Evolutionary conservation across 1,284 basidiomycete species (phyloP).

Genomic region (Melanopsichium pennsylvanicum): DNA sequence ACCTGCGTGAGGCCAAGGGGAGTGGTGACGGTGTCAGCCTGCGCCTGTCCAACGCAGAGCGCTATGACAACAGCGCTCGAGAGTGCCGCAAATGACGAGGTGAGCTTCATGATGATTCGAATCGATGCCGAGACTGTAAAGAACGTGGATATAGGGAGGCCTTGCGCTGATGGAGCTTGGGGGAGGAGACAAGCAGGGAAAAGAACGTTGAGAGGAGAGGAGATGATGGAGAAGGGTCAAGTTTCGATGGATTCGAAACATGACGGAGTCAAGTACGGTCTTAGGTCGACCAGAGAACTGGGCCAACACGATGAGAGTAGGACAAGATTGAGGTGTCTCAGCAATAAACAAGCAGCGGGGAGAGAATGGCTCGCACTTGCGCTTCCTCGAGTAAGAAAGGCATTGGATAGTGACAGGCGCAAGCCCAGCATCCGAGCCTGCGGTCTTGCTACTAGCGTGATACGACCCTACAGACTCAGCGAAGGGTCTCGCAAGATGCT

Average conservation of each 20-base stretch:
- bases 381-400: too few relatives aligned
- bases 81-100: slow-evolving; percentile 29
- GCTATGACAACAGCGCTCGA: slow-evolving; percentile 29
- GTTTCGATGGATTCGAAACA: background rate
- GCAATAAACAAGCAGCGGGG: background rate
- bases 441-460: background rate
- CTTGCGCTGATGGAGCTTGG: background rate
- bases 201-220: background rate
- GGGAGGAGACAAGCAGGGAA: background rate
- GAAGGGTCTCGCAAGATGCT: too few relatives aligned
- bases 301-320: background rate
- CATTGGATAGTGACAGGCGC: background rate
- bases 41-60: slow-evolving; percentile 28
- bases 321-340: background rate
- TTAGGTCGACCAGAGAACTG: background rate
- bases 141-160: slow-evolving; percentile 11
- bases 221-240: slow-evolving; percentile 7
- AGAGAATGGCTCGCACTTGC: too few relatives aligned
- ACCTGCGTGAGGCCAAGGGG: slow-evolving; percentile 37
- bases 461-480: too few relatives aligned
- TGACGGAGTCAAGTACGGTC: too few relatives aligned
- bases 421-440: background rate
- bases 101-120: slow-evolving; percentile 30
- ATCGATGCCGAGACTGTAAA: slow-evolving; percentile 15
- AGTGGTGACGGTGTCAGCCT: slow-evolving; percentile 31